Evolutionary conservation across 2,329 filamentous ascomycete species (phyloP).

Genomic region (Trichoderma atrobrunneum): DNA sequence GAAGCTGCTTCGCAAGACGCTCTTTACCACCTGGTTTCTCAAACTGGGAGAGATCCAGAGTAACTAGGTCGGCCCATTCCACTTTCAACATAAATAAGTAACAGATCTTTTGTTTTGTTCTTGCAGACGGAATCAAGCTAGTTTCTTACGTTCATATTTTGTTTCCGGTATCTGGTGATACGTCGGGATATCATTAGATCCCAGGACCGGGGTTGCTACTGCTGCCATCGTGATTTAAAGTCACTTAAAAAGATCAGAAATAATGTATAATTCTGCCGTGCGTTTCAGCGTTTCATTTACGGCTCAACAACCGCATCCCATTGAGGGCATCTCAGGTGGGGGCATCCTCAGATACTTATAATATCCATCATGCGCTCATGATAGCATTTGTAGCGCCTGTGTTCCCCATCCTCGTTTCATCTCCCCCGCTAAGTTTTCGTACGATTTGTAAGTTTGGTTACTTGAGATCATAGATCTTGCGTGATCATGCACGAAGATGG

Average conservation of each 20-base stretch:
- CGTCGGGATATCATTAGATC: neutral
- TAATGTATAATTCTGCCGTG: neutral
- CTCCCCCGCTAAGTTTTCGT: neutral
- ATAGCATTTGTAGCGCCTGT: neutral
- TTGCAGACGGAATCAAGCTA: neutral
- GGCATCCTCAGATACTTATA: neutral
- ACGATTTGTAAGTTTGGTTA: neutral
- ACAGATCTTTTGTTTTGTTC: neutral
- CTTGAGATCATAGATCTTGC: slow-evolving; percentile 2
- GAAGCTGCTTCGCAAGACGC: neutral
- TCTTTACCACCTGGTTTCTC: neutral
- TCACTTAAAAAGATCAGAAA: neutral
- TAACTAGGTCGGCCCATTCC: neutral
- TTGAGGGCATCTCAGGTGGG: neutral
- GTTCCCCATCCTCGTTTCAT: neutral
- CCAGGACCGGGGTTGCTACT: neutral
- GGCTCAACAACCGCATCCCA: neutral
- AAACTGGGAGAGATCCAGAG: neutral
- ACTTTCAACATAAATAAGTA: neutral
- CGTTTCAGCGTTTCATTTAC: neutral
- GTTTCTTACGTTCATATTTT: neutral
- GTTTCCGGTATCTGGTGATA: neutral
- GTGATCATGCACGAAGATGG: slow-evolving; percentile 31
- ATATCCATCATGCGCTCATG: neutral
- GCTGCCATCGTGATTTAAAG: neutral